Evolutionary conservation across 2,329 filamentous ascomycete genomes (phyloP), one percentile per base, ranked within the genome.

Genomic region (Scedosporium dehoogii): DNA sequence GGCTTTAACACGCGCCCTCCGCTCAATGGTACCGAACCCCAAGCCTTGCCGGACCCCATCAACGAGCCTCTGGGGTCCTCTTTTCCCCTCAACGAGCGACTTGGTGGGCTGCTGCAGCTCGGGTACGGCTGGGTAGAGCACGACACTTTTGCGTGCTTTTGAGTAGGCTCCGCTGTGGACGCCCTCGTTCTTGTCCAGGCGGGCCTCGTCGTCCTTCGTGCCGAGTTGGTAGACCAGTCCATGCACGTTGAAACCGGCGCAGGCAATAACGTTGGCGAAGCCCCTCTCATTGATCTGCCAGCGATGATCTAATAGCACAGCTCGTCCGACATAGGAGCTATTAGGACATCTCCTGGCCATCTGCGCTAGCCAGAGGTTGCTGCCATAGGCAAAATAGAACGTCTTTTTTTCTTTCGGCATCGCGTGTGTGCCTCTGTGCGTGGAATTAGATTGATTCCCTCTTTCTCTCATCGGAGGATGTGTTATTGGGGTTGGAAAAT

Each of bases 281-380:
- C 77, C 77, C 25, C 77, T 73, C 68, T 78, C 70, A 67, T 79
- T 80, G 72, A 80, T 79, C 67, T 78, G 76, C 73, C 77, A 79
- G 38, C 72, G 69, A 65, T 75, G 73, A 64, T 74, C 70, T 23
- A 67, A 64, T n/a, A 80, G 70, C 10, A 72, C 69, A 21, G 71
- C 78, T 12, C 69, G 68, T 4, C 77, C 77, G 64, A 77, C 69
- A 65, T 73, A 74, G 25, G 66, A 70, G 68, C 75, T 76, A 23
- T 70, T 70, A 21, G 77, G 78, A 60, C 78, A 80, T 63, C 76
- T 71, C 21, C 66, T 65, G 64, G 73, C 73, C 77, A 80, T 80
- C 69, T 79, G 77, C 61, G 71, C 70, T 62, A 77, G 69, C 65
- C 73, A 74, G 55, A 79, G 71, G 66, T 79, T 80, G 67, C 76